Evolutionary conservation across 768 basidiomycete genomes (phyloP).

Genomic region (Termitomyces sp.): DNA sequence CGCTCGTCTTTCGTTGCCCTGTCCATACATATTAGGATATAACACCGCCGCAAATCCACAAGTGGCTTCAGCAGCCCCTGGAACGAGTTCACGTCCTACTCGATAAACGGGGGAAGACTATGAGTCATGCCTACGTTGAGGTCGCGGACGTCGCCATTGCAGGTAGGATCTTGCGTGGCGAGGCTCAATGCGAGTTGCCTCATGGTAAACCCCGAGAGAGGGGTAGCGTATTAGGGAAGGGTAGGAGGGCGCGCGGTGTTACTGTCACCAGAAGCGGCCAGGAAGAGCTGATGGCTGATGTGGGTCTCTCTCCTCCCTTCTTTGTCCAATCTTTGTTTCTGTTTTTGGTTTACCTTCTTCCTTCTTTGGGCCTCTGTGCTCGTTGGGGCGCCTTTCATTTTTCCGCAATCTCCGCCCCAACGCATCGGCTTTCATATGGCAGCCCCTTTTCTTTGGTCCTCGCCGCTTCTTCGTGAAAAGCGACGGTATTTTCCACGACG

Average conservation of each 20-base stretch:
- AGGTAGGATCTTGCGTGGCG: slow-evolving; percentile 64
- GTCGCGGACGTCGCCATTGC: slow-evolving; percentile 60
- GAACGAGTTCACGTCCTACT: slow-evolving; percentile 75
- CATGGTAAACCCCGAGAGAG: slow-evolving; percentile 34
- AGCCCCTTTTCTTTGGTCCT: neutral
- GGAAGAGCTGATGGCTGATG: slow-evolving; percentile 80
- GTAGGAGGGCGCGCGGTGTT: slow-evolving; percentile 78
- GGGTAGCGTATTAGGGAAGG: slow-evolving; percentile 69
- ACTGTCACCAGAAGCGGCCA: slow-evolving; percentile 80
- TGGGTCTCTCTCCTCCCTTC: slow-evolving; percentile 32
- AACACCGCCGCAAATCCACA: slow-evolving; percentile 67
- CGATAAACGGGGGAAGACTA: slow-evolving; percentile 79
- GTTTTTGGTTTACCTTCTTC: neutral
- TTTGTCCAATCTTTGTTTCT: slow-evolving; percentile 3
- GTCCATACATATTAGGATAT: slow-evolving; percentile 59
- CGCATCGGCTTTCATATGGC: neutral
- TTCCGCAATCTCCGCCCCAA: too few species aligned
- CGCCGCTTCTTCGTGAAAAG: neutral
- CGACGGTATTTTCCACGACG: neutral
- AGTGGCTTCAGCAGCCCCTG: slow-evolving; percentile 72
- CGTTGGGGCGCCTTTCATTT: neutral
- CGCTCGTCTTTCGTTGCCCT: slow-evolving; percentile 1
- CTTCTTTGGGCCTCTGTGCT: neutral
- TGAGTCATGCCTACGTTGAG: slow-evolving; percentile 83
- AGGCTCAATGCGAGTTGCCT: slow-evolving; percentile 40